Percentiles rank a stretch among this genome's conserved stretches.
Conservation (phyloP, 1,284 basidiomycete species). For the Mycosarcoma maydis region DNA sequence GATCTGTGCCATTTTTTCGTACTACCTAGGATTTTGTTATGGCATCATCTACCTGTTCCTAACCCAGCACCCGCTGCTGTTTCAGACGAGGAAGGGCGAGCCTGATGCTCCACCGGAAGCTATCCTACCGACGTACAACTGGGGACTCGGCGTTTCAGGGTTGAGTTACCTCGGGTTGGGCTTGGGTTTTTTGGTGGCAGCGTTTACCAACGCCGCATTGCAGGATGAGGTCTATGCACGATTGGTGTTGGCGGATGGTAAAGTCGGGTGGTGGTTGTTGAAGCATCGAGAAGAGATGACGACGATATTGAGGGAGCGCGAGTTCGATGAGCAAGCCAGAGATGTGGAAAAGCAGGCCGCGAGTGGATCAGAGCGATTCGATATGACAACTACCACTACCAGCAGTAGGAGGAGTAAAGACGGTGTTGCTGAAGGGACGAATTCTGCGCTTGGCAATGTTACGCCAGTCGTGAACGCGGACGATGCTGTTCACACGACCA, state of each 20-base stretch:
- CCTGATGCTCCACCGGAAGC: constrained; percentile 56
- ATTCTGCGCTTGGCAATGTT: constrained; percentile 12
- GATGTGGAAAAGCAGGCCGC: constrained; percentile 6
- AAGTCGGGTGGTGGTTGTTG: constrained; percentile 45
- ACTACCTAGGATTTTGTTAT: constrained; percentile 70
- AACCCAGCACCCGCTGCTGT: constrained; percentile 68
- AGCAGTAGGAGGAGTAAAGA: background rate
- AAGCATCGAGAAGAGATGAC: constrained; percentile 15
- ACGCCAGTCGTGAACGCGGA: constrained; percentile 15
- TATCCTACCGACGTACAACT: constrained; percentile 68
- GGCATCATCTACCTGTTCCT: constrained; percentile 69
- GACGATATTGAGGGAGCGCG: constrained; percentile 3
- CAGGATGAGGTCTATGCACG: constrained; percentile 69
- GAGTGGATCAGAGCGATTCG: background rate
- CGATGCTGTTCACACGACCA: background rate
- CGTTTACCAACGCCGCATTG: constrained; percentile 65
- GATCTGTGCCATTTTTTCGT: constrained; percentile 67
- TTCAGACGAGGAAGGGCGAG: constrained; percentile 46
- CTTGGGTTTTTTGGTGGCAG: constrained; percentile 68
- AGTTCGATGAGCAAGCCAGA: background rate
- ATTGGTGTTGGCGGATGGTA: constrained; percentile 43
- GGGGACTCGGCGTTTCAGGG: constrained; percentile 66
- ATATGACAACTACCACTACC: background rate
- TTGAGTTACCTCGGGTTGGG: constrained; percentile 69
- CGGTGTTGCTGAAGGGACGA: constrained; percentile 2